A percentile compares a stretch with the other conserved stretches of the same genome.
phyloP scores from a whole-genome alignment of 192 early-diverging fungal species.

The Nowakowskiella sp. region DNA sequence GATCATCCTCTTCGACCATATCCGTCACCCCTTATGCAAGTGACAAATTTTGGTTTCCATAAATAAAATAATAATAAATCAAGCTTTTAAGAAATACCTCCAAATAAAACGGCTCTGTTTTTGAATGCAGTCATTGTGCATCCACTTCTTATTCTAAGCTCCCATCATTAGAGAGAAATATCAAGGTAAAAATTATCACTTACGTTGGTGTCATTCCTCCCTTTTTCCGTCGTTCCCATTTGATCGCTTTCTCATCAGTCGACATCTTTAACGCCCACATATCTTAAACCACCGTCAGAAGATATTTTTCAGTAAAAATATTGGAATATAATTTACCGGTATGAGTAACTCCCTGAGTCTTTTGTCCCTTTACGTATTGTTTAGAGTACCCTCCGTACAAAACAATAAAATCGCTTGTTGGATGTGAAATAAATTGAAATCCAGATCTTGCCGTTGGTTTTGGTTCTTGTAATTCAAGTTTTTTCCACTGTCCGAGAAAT shows the following conservation, averaged over 20 bases:
- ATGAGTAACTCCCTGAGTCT: slow-evolving; percentile 46
- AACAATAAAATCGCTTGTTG: slow-evolving; percentile 40
- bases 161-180: no score
- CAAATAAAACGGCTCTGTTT: slow-evolving; percentile 50
- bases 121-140: slow-evolving; percentile 53
- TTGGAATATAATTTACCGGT: slow-evolving; percentile 35
- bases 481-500: slow-evolving; percentile 26
- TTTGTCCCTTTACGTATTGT: slow-evolving; percentile 51
- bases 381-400: slow-evolving; percentile 68
- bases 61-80: background rate
- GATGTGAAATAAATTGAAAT: slow-evolving; percentile 48
- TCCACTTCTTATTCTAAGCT: slow-evolving; percentile 23
- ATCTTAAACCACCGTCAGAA: slow-evolving; percentile 20
- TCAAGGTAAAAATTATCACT: slow-evolving; percentile 34
- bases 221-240: slow-evolving; percentile 59
- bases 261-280: slow-evolving; percentile 53
- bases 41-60: slow-evolving; percentile 10
- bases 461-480: slow-evolving; percentile 32
- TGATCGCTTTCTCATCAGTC: slow-evolving; percentile 40
- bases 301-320: slow-evolving; percentile 10
- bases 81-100: slow-evolving; percentile 11
- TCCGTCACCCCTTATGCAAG: slow-evolving; percentile 52
- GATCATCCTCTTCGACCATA: slow-evolving; percentile 56
- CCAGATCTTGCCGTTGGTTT: slow-evolving; percentile 46
- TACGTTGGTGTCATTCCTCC: slow-evolving; percentile 29